A percentile compares a stretch with the other conserved stretches of the same genome.
These are phyloP conservation scores for Aspergillus sparsus DNA, from an alignment of 495 filamentous ascomycete species.

Conservation along the genomic window DNA sequence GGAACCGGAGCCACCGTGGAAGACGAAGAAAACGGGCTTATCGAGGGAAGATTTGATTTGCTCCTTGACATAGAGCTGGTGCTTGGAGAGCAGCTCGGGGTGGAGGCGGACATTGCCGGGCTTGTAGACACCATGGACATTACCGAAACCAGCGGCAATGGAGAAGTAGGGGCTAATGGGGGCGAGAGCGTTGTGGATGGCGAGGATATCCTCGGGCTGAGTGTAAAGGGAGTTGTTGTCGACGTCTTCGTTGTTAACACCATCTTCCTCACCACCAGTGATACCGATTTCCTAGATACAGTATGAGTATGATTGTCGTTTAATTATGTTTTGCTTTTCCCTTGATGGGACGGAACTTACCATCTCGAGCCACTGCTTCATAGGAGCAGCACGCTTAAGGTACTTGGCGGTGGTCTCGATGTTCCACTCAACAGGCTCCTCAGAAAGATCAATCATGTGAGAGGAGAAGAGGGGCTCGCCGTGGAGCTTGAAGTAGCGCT, in stretches of 20 bases:
- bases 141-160: constrained; percentile 97
- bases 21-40: constrained; percentile 98
- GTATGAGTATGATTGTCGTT: not conserved
- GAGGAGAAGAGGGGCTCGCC: constrained; percentile 90
- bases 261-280: constrained; percentile 94
- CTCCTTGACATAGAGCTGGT: constrained; percentile 87
- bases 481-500: constrained; percentile 88
- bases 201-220: constrained; percentile 91
- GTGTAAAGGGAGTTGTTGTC: constrained; percentile 98
- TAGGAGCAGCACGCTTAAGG: constrained; percentile 83
- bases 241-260: constrained; percentile 68
- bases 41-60: constrained; percentile 63
- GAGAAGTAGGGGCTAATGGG: constrained; percentile 91
- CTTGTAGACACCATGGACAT: constrained; percentile 99
- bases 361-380: constrained; percentile 99
- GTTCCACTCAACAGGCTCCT: constrained; percentile 87
- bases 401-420: constrained; percentile 88
- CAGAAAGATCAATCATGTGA: constrained; percentile 97
- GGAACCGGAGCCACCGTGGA: constrained; percentile 95
- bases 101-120: constrained; percentile 96
- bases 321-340: too few species aligned
- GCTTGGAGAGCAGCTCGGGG: constrained; percentile 89
- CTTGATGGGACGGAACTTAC: constrained; percentile 44
- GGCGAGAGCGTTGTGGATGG: constrained; percentile 79
- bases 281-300: constrained; percentile 75